Evolutionary conservation across 345 rosid genomes (phyloP).

Genomic region (Citrus cavaleriei): DNA sequence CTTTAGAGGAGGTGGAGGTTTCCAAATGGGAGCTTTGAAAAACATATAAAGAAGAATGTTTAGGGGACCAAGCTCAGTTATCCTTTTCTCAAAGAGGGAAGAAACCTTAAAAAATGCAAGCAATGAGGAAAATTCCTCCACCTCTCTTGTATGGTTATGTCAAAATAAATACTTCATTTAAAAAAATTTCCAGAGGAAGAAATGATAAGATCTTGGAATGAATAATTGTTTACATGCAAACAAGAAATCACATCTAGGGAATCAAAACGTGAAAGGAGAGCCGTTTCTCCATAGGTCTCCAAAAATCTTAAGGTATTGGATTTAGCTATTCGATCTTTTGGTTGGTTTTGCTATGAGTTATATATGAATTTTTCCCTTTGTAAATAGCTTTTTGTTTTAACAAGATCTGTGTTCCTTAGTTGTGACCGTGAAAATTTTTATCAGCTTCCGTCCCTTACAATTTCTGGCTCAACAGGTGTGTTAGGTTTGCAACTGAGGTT

Average conservation of each 20-base stretch:
- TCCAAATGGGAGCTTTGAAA: background rate
- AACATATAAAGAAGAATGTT: background rate
- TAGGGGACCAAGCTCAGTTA: background rate
- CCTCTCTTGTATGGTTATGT: background rate
- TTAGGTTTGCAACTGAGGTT: constrained; percentile 94
- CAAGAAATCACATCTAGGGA: background rate
- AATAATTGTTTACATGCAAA: background rate
- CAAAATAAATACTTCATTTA: background rate
- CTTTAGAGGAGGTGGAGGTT: background rate
- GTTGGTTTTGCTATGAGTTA: background rate
- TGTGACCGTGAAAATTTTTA: background rate
- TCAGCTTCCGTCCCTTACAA: constrained; percentile 5
- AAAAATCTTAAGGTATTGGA: background rate
- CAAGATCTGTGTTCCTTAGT: background rate
- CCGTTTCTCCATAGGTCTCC: background rate
- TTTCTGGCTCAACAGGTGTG: constrained; percentile 56
- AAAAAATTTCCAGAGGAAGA: background rate
- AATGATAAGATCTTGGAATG: background rate
- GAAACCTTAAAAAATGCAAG: background rate
- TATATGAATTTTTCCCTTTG: background rate
- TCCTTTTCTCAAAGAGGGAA: background rate
- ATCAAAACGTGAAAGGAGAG: background rate
- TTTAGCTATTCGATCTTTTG: background rate
- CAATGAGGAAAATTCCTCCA: background rate
- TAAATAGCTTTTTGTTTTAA: background rate